Percentiles rank a stretch among this genome's conserved stretches.
Evolutionary conservation across 768 basidiomycete species (phyloP).

Genomic region (Galerina marginata): DNA sequence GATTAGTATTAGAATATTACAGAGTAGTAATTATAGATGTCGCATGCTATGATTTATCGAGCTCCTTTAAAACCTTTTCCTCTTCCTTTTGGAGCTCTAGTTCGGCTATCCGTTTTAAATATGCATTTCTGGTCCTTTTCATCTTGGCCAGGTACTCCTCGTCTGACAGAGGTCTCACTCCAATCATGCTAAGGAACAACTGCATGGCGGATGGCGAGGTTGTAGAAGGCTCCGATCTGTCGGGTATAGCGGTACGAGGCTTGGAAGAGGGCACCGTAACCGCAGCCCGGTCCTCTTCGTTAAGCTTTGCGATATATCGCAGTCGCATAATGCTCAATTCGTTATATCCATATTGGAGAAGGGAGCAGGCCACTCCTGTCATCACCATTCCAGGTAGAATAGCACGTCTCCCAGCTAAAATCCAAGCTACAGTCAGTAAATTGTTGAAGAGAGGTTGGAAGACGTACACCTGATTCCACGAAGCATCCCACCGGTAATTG

Average conservation of each 20-base stretch:
- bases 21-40: not conserved
- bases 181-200: conserved; percentile 49
- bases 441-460: not conserved
- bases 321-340: conserved; percentile 67
- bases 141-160: conserved; percentile 73
- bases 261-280: conserved; percentile 4
- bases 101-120: conserved; percentile 62
- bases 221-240: conserved; percentile 6
- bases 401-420: conserved; percentile 65
- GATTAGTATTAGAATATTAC: conserved; percentile 8
- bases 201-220: conserved; percentile 38
- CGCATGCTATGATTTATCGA: conserved; percentile 12
- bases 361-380: conserved; percentile 58
- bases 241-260: not conserved
- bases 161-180: conserved; percentile 65
- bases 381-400: conserved; percentile 65
- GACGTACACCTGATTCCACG: conserved; percentile 61
- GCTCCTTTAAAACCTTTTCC: conserved; percentile 32
- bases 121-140: conserved; percentile 57
- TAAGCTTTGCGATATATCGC: conserved; percentile 53
- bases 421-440: conserved; percentile 1
- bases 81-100: conserved; percentile 51
- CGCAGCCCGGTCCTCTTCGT: conserved; percentile 23
- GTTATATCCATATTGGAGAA: conserved; percentile 74
- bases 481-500: conserved; percentile 64